Conservation (phyloP, 2,329 filamentous ascomycete genomes). For the Clonostachys rosea region DNA sequence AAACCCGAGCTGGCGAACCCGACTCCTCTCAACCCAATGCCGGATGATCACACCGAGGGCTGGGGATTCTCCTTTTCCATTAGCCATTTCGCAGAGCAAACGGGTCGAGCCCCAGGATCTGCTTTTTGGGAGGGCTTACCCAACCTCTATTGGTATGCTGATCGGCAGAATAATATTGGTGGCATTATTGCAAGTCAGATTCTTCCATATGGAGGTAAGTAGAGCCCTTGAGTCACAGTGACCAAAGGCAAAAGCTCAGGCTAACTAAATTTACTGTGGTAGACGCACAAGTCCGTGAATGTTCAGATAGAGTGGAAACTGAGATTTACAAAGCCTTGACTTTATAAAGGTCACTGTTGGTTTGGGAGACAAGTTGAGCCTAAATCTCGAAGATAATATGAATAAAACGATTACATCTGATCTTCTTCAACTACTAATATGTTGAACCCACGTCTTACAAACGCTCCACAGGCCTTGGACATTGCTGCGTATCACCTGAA, state of each 20-base stretch:
- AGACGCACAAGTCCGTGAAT: neutral
- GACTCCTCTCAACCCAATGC: constrained; percentile 38
- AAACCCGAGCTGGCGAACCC: constrained; percentile 43
- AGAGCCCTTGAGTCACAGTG: neutral
- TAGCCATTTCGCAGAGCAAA: constrained; percentile 30
- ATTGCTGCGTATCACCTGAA: no score
- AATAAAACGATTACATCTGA: no score
- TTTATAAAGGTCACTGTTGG: no score
- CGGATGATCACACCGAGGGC: constrained; percentile 49
- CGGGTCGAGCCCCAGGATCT: constrained; percentile 46
- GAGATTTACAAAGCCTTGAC: neutral
- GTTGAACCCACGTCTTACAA: no score
- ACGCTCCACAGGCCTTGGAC: no score
- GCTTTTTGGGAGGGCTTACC: constrained; percentile 54
- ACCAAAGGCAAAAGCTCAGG: neutral
- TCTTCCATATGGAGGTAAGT: neutral
- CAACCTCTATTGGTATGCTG: constrained; percentile 29
- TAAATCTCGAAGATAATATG: no score
- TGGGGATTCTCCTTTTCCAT: constrained; percentile 60
- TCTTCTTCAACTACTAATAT: no score
- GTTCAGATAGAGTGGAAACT: neutral
- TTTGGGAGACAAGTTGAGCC: no score
- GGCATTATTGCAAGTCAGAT: neutral
- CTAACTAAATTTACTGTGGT: neutral
- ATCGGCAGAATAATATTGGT: neutral